phyloP scores from a whole-genome alignment of 176 grass and related monocot genomes.

The Pontederia paniculata region DNA sequence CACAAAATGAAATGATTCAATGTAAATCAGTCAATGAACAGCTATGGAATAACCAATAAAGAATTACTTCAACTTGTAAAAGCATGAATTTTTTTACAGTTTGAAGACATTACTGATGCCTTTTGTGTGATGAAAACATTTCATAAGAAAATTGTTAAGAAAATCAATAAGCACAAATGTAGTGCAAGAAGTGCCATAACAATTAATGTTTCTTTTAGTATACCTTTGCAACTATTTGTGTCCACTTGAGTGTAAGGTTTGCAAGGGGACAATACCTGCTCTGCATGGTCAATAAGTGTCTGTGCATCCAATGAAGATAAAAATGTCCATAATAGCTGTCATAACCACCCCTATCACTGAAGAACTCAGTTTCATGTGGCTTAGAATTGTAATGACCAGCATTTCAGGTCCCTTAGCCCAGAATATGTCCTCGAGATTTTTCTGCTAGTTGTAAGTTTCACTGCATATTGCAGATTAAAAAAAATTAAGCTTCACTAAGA shows the following conservation, averaged over 20 bases:
- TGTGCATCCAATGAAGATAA: conserved; percentile 87
- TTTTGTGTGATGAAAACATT: neutral
- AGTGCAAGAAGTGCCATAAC: neutral
- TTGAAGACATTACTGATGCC: neutral
- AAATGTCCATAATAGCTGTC: conserved; percentile 79
- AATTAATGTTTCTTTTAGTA: neutral
- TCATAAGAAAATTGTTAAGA: too few relatives aligned
- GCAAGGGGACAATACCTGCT: conserved; percentile 73
- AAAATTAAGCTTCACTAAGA: too few relatives aligned
- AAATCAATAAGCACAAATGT: too few relatives aligned
- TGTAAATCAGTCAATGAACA: neutral
- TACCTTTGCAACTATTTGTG: conserved; percentile 76
- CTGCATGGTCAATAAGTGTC: conserved; percentile 60
- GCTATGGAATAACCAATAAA: neutral
- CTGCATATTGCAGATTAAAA: too few relatives aligned
- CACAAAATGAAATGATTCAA: neutral
- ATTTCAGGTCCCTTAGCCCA: conserved; percentile 90
- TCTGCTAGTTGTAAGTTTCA: conserved; percentile 54
- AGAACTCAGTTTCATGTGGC: conserved; percentile 76
- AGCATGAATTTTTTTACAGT: conserved; percentile 5
- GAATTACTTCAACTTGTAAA: neutral
- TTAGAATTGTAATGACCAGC: conserved; percentile 92
- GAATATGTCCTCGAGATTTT: conserved; percentile 59
- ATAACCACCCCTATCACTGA: conserved; percentile 86
- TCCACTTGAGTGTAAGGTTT: conserved; percentile 75